Base-by-base conservation (phyloP, 129 eudicot genomes). In the Ambrosia artemisiifolia region DNA sequence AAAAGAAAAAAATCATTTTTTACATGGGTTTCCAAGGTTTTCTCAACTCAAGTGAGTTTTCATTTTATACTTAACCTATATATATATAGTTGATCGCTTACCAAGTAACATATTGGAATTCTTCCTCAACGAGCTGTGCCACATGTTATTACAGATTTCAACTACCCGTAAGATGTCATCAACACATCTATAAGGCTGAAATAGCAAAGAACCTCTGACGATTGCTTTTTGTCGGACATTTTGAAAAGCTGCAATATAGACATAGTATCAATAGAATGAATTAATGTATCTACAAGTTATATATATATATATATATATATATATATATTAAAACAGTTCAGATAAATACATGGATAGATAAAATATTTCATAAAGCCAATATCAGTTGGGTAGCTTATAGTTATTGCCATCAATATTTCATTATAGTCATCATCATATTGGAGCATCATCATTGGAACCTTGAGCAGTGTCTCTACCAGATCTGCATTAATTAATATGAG, bases 321-420 rank as follows among this genome's bases (percentile, higher is more conserved):
- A 1, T 24, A 1, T 24, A 1, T 24, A 24, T 24, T 24, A 17
- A 64, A 8, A 32, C 2, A 12, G 11, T 50, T n/a, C 28, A 28
- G 54, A 57, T 14, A 56, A 19, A 40, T 72, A 72, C 76, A 59
- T 33, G 42, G 76, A 59, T 72, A 72, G n/a, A 59, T 14, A 2
- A 43, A 14, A 6, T 16, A 5, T 43, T 59, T 28, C 12, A 0
- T 7, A 35, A 6, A 60, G 33, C 55, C 76, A n/a, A 57, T 57
- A 17, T 16, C 42, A 28, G n/a, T 24, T 72, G 68, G 76, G 10
- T 57, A 72, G 59, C 6, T 56, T 59, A 2, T 57, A 5, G 76
- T 43, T 24, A 72, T 1, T 11, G 44, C 33, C 67, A 30, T 47
- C 12, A 72, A 30, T 10, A 59, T 32, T 0, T 43, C 18, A 28